These are phyloP conservation scores for Chalciporus pseudorubinellus DNA, from an alignment of 768 basidiomycete species.

Conservation along the genomic window DNA sequence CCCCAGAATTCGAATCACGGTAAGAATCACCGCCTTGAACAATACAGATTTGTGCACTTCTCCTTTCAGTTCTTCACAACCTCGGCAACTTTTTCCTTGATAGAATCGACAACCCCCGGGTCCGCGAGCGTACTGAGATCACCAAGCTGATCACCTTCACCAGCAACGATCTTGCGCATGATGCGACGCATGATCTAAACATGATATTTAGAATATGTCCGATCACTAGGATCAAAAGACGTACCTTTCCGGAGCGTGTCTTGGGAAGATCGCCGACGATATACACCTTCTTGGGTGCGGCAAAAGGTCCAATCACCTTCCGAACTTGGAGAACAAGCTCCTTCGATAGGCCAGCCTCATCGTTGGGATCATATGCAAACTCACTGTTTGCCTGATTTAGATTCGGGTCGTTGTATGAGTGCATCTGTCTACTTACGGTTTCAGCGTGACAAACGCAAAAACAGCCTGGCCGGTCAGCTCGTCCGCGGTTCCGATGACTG, in stretches of 20 bases:
- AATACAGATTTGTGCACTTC: not conserved
- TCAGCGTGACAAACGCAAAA: conserved; percentile 90
- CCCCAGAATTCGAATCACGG: not conserved
- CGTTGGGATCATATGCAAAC: conserved; percentile 67
- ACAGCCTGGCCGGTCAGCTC: conserved; percentile 93
- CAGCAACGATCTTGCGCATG: conserved; percentile 93
- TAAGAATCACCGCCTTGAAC: not conserved
- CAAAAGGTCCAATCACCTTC: conserved; percentile 97
- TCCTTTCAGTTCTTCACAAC: conserved; percentile 16
- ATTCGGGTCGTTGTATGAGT: not conserved
- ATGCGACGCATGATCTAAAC: conserved; percentile 88
- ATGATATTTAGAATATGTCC: not conserved
- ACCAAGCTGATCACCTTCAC: conserved; percentile 93
- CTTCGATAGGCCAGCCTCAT: conserved; percentile 73
- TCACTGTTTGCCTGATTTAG: conserved; percentile 46
- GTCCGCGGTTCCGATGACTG: conserved; percentile 80
- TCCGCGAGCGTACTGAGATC: conserved; percentile 94
- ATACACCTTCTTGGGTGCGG: conserved; percentile 90
- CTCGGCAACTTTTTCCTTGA: conserved; percentile 74
- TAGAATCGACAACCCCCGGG: conserved; percentile 78
- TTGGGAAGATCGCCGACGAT: conserved; percentile 86
- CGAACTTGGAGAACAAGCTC: conserved; percentile 94
- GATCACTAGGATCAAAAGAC: not conserved
- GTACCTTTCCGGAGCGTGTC: conserved; percentile 88
- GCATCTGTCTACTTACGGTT: conserved; percentile 61